phyloP scores from a whole-genome alignment of 768 basidiomycete species.

The Paxillus rubicundulus region DNA sequence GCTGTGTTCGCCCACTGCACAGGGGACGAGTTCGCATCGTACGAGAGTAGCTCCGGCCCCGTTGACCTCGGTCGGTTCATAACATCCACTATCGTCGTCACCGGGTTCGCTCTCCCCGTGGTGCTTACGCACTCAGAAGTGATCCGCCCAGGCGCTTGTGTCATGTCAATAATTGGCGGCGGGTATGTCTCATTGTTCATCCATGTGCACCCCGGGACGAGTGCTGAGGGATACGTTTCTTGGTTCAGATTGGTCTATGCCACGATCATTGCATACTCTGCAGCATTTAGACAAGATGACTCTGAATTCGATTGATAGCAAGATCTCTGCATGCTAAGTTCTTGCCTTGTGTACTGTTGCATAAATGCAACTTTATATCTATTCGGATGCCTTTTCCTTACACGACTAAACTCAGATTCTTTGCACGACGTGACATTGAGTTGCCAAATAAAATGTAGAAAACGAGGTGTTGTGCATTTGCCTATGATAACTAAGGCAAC shows the following conservation, averaged over 20 bases:
- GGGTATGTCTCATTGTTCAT: slow-evolving; percentile 42
- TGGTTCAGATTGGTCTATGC: slow-evolving; percentile 72
- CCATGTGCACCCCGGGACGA: neutral
- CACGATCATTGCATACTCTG: slow-evolving; percentile 85
- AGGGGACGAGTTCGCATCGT: slow-evolving; percentile 80
- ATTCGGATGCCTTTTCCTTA: slow-evolving; percentile 7
- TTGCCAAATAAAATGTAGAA: neutral
- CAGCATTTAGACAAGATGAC: slow-evolving; percentile 76
- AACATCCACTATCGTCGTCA: slow-evolving; percentile 85
- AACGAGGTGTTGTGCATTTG: neutral
- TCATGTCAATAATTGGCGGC: slow-evolving; percentile 95
- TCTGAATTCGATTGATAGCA: slow-evolving; percentile 68
- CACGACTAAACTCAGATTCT: neutral
- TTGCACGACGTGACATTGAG: neutral
- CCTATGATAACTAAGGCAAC: too few relatives aligned
- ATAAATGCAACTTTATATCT: slow-evolving; percentile 16
- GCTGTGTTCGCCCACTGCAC: slow-evolving; percentile 92
- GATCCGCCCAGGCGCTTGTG: slow-evolving; percentile 79
- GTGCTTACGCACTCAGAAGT: slow-evolving; percentile 90
- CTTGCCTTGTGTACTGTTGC: slow-evolving; percentile 4
- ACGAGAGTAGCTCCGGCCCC: slow-evolving; percentile 66
- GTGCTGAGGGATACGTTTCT: neutral
- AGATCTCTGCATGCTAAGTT: neutral
- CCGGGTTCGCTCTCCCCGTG: slow-evolving; percentile 90
- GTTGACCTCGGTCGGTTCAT: slow-evolving; percentile 94